Evolutionary conservation across 768 basidiomycete genomes (phyloP).

Genomic region (Suillus weaverae): DNA sequence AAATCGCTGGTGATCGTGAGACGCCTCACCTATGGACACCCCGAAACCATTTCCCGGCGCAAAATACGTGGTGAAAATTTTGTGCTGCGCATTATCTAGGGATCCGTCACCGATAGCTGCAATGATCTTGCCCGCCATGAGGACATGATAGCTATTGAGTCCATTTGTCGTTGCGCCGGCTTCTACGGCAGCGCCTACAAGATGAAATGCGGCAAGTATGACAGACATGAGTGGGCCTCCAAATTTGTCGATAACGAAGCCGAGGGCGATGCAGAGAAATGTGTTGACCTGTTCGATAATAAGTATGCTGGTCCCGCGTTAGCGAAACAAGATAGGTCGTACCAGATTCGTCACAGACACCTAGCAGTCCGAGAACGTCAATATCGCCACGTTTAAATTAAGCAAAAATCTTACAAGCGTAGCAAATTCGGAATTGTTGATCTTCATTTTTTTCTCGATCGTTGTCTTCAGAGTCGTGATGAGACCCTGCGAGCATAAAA

Average conservation of each 20-base stretch:
- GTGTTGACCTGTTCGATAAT: slow-evolving; percentile 36
- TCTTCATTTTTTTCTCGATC: slow-evolving; percentile 40
- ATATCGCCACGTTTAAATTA: too few species aligned
- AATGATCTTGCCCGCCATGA: slow-evolving; percentile 41
- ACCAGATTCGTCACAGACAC: slow-evolving; percentile 40
- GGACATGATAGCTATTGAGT: slow-evolving; percentile 39
- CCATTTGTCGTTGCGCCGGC: slow-evolving; percentile 39
- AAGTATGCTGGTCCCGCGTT: background rate
- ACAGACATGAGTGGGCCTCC: slow-evolving; percentile 40
- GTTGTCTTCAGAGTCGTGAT: slow-evolving; percentile 45
- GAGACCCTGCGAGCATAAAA: slow-evolving; percentile 29
- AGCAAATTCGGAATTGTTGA: slow-evolving; percentile 46
- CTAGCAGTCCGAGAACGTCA: slow-evolving; percentile 13
- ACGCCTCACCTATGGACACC: slow-evolving; percentile 33
- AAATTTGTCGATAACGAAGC: slow-evolving; percentile 43
- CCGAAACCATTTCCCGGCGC: slow-evolving; percentile 44
- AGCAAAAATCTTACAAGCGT: slow-evolving; percentile 32
- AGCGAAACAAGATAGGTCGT: slow-evolving; percentile 5
- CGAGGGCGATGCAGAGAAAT: slow-evolving; percentile 39
- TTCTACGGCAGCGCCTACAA: slow-evolving; percentile 37
- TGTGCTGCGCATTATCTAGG: slow-evolving; percentile 44
- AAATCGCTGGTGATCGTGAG: background rate
- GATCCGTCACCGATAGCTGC: slow-evolving; percentile 42
- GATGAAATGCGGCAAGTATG: slow-evolving; percentile 39
- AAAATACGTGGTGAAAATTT: slow-evolving; percentile 45